Conservation (phyloP, 345 rosid genomes). For the Angophora floribunda region DNA sequence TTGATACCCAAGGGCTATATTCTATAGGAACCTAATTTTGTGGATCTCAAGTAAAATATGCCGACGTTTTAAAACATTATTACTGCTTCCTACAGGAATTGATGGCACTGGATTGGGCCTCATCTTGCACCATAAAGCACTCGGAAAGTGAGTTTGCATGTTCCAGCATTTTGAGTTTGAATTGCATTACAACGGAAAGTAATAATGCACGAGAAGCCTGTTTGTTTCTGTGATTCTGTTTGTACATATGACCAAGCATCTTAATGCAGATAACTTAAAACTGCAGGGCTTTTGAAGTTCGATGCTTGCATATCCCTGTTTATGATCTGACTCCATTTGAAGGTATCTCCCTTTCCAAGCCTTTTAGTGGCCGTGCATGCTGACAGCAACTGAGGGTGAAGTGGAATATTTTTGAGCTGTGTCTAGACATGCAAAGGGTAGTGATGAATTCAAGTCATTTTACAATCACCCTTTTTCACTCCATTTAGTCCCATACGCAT, state of each 20-base stretch:
- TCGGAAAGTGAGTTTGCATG: conserved; percentile 63
- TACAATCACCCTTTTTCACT: neutral
- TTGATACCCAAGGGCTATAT: neutral
- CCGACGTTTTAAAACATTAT: neutral
- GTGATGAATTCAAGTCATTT: neutral
- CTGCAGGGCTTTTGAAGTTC: conserved; percentile 76
- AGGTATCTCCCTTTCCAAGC: conserved; percentile 24
- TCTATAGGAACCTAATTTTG: neutral
- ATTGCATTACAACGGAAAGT: neutral
- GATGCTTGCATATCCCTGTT: conserved; percentile 84
- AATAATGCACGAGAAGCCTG: neutral
- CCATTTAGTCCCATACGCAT: neutral
- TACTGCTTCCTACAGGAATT: conserved; percentile 22
- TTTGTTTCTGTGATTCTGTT: neutral
- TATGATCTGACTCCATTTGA: conserved; percentile 67
- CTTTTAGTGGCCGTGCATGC: neutral
- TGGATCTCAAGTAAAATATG: neutral
- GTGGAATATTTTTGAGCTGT: neutral
- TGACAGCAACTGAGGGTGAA: neutral
- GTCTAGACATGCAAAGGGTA: neutral
- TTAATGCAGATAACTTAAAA: neutral
- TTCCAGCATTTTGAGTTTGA: neutral
- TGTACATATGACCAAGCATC: neutral
- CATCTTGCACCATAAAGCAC: conserved; percentile 76
- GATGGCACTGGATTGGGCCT: conserved; percentile 89